These are phyloP conservation scores for Fusarium pseudoanthophilum DNA, from an alignment of 2,329 filamentous ascomycete species.

Conservation along the genomic window DNA sequence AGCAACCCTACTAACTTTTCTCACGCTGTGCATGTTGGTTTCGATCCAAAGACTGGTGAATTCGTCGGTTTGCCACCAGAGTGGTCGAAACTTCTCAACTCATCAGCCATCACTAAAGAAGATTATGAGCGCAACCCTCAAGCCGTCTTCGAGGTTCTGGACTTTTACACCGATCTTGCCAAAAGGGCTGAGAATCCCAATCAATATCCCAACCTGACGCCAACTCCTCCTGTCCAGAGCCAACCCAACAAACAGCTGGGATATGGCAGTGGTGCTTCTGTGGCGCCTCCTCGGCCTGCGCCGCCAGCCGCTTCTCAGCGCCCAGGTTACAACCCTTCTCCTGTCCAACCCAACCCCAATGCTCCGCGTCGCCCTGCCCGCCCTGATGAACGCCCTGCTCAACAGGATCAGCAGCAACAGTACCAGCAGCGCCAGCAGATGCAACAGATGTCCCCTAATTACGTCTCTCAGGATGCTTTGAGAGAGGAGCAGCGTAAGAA, in stretches of 20 bases:
- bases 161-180: slow-evolving; percentile 87
- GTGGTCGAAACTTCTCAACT: slow-evolving; percentile 96
- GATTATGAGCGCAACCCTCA: slow-evolving; percentile 98
- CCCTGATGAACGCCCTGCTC: slow-evolving; percentile 50
- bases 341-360: slow-evolving; percentile 51
- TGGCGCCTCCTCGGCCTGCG: slow-evolving; percentile 76
- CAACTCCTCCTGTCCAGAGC: slow-evolving; percentile 68
- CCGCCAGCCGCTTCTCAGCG: slow-evolving; percentile 60
- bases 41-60: slow-evolving; percentile 93
- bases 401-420: slow-evolving; percentile 60
- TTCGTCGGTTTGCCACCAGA: slow-evolving; percentile 95
- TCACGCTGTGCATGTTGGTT: slow-evolving; percentile 96
- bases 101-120: slow-evolving; percentile 96
- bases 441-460: slow-evolving; percentile 66
- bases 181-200: slow-evolving; percentile 78
- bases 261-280: slow-evolving; percentile 65
- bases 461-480: slow-evolving; percentile 60
- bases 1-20: slow-evolving; percentile 99
- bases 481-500: slow-evolving; percentile 71
- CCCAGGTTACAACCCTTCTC: slow-evolving; percentile 54
- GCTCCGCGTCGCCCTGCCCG: slow-evolving; percentile 58
- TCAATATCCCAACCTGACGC: slow-evolving; percentile 74
- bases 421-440: slow-evolving; percentile 67
- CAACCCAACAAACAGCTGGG: slow-evolving; percentile 72
- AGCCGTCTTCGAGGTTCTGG: slow-evolving; percentile 81